phyloP scores from a whole-genome alignment of 1,139 yeast species.

The Hanseniaspora sp. region DNA sequence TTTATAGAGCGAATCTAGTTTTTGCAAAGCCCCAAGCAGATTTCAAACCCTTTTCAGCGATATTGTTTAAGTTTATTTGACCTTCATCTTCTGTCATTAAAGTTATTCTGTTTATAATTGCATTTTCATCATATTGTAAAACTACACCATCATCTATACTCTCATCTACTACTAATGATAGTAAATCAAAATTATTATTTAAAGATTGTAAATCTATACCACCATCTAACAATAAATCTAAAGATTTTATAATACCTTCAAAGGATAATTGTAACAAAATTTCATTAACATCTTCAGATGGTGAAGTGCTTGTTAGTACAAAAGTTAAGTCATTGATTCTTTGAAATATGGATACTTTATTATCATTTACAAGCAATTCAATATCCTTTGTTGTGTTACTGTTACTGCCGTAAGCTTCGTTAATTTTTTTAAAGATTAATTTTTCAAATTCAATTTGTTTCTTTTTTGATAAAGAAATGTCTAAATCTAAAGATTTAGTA shows the following conservation, averaged over 20 bases:
- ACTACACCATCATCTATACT: constrained; percentile 85
- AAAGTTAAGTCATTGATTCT: constrained; percentile 60
- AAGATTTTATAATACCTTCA: constrained; percentile 66
- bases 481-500: constrained; percentile 17
- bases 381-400: constrained; percentile 34
- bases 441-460: constrained; percentile 72
- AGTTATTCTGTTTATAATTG: constrained; percentile 82
- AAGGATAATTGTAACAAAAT: constrained; percentile 66
- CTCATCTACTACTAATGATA: constrained; percentile 80
- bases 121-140: constrained; percentile 77
- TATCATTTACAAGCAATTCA: constrained; percentile 71
- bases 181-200: constrained; percentile 75
- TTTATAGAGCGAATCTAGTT: constrained; percentile 49
- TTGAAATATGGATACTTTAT: constrained; percentile 69
- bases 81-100: constrained; percentile 62
- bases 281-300: constrained; percentile 68
- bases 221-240: constrained; percentile 64
- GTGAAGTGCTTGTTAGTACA: constrained; percentile 6
- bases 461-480: constrained; percentile 36
- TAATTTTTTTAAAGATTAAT: constrained; percentile 59
- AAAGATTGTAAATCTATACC: constrained; percentile 63
- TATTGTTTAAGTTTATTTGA: constrained; percentile 66
- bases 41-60: constrained; percentile 76
- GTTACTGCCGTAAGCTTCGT: constrained; percentile 39
- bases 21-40: constrained; percentile 86